Base-by-base conservation (phyloP, 208 protist genomes). In the Trypanosoma avium region DNA sequence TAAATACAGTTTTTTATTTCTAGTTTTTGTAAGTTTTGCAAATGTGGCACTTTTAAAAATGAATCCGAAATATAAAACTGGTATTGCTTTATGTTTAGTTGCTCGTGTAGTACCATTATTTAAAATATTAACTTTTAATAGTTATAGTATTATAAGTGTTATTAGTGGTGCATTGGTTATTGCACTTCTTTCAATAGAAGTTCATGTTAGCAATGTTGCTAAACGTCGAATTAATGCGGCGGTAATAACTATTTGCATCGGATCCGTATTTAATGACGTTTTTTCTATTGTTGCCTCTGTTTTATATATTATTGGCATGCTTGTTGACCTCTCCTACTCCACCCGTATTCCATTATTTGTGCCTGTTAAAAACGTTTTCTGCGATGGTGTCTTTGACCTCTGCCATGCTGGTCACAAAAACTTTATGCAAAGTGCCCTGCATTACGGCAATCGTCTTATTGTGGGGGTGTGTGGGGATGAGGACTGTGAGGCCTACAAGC, bases 311-410 rank as follows among this genome's bases (percentile, higher is more conserved):
- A 68, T 88, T 48, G 85, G 80, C 15, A 79, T 97, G 19, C 68
- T 97, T 38, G 82, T 84, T 3, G 91, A 97, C 62, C 77, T 97
- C 3, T 94, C 81, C 29, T 90, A 91, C 75, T 79, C 84, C 4
- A 77, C 90, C 29, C 88, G 95, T 57, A 81, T 96, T 67, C 94
- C 94, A 13, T 70, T 97, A 21, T 96, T 97, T 64, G 89, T 88
- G 48, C 88, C 90, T 4, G 78, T 93, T 24, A 76, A 81, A 21
- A 97, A 97, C 68, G 94, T 97, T 1, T 96, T 88, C 72, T 88
- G 90, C 45, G 90, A 96, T 67, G 94, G 94, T 57, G 92, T 97
- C 24, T 97, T 95, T 68, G 94, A 97, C 61, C 73, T 97, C 10
- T 97, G 88, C 64, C 94, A 97, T 75, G 78, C 90, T 2, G 94